Evolutionary conservation across 495 filamentous ascomycete genomes (phyloP).

Genomic region (Aspergillus bridgeri): DNA sequence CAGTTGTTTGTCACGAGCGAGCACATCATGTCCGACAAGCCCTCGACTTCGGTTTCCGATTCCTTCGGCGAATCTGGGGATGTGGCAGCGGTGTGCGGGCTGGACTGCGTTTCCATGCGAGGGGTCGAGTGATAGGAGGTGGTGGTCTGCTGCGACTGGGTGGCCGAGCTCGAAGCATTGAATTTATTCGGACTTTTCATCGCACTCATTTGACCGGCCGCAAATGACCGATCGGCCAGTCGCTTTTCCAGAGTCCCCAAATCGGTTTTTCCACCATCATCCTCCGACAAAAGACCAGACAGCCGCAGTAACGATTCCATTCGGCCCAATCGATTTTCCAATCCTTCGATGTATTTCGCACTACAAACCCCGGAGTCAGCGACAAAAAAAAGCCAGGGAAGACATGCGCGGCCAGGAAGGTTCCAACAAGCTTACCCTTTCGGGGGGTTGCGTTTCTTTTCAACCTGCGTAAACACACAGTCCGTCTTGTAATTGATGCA

Average conservation of each 20-base stretch:
- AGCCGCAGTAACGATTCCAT: conserved; percentile 90
- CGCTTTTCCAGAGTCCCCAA: conserved; percentile 82
- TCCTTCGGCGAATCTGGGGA: conserved; percentile 57
- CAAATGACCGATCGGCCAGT: conserved; percentile 62
- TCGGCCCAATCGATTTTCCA: conserved; percentile 89
- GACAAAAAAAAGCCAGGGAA: background rate
- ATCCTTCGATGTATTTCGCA: conserved; percentile 96
- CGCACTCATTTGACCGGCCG: conserved; percentile 34
- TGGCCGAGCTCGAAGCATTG: conserved; percentile 24
- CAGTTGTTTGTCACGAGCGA: conserved; percentile 96
- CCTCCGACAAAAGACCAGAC: conserved; percentile 82
- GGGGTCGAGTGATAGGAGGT: conserved; percentile 46
- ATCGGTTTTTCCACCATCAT: conserved; percentile 84
- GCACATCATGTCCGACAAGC: conserved; percentile 97
- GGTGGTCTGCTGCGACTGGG: conserved; percentile 22
- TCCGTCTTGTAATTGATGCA: conserved; percentile 98
- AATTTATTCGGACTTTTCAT: conserved; percentile 33
- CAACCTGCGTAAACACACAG: conserved; percentile 94
- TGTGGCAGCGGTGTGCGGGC: conserved; percentile 56
- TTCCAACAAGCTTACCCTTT: conserved; percentile 69
- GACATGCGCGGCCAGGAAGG: too few species aligned
- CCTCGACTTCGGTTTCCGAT: conserved; percentile 74
- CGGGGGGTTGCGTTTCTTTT: conserved; percentile 97
- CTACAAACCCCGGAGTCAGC: conserved; percentile 41
- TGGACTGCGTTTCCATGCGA: conserved; percentile 50